A percentile compares a stretch with the other conserved stretches of the same genome.
phyloP scores from a whole-genome alignment of 768 basidiomycete species.

The Amanita polypyramis region DNA sequence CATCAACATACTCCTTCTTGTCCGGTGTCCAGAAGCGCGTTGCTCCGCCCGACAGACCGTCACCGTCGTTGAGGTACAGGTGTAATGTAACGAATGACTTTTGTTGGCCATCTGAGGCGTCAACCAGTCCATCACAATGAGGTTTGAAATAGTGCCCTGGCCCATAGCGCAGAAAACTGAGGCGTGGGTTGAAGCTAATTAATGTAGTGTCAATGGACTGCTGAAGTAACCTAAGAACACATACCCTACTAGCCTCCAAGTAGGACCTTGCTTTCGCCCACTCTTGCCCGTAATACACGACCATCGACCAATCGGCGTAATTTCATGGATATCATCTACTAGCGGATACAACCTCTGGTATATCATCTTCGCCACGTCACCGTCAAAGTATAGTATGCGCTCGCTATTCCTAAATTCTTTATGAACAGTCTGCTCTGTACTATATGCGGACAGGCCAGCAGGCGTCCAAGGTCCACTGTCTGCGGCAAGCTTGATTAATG shows the following conservation, averaged over 20 bases:
- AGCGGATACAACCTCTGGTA: conserved; percentile 23
- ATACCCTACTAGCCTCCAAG: conserved; percentile 26
- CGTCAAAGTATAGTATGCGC: conserved; percentile 21
- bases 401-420: conserved; percentile 26
- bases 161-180: conserved; percentile 33
- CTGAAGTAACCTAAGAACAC: conserved; percentile 2
- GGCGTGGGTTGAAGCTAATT: conserved; percentile 24
- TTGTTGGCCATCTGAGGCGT: conserved; percentile 16
- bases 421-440: conserved; percentile 17
- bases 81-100: conserved; percentile 34
- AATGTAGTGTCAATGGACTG: neutral
- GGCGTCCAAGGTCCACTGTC: conserved; percentile 21
- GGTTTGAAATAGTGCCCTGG: conserved; percentile 31
- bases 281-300: conserved; percentile 20
- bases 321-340: conserved; percentile 21
- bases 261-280: conserved; percentile 18
- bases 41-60: conserved; percentile 23
- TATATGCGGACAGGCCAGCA: conserved; percentile 19
- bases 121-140: conserved; percentile 28
- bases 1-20: conserved; percentile 23
- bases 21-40: conserved; percentile 29
- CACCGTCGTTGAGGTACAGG: conserved; percentile 27
- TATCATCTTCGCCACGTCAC: conserved; percentile 17
- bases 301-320: conserved; percentile 21
- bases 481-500: conserved; percentile 20